Evolutionary conservation across 1,284 basidiomycete species (phyloP).

Genomic region (Boletus sp.): DNA sequence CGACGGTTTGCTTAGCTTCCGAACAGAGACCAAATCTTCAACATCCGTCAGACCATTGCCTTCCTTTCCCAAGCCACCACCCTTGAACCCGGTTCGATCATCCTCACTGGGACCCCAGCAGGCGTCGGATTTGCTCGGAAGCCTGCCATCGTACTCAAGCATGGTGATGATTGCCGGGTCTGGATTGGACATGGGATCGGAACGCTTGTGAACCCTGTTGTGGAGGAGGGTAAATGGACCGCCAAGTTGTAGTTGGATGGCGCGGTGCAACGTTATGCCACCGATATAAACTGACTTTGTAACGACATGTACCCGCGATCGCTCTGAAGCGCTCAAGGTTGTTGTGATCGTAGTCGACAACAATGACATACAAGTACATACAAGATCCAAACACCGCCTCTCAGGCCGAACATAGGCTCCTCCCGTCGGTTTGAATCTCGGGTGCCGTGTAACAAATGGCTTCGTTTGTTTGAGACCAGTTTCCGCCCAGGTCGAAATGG

Average conservation of each 20-base stretch:
- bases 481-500: too few relatives aligned
- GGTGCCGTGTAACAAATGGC: too few relatives aligned
- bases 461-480: too few relatives aligned
- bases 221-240: slow-evolving; percentile 55
- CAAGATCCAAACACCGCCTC: too few relatives aligned
- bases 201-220: slow-evolving; percentile 72
- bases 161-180: slow-evolving; percentile 75
- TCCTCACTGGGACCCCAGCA: slow-evolving; percentile 79
- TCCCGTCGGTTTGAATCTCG: too few relatives aligned
- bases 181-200: slow-evolving; percentile 72
- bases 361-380: too few relatives aligned
- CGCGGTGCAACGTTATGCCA: too few relatives aligned
- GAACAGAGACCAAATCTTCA: slow-evolving; percentile 73
- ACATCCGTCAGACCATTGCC: slow-evolving; percentile 69
- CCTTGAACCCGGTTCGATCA: slow-evolving; percentile 78
- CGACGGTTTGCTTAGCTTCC: not conserved
- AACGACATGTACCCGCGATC: too few relatives aligned
- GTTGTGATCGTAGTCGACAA: too few relatives aligned
- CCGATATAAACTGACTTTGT: too few relatives aligned
- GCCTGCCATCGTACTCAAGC: slow-evolving; percentile 70
- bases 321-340: too few relatives aligned
- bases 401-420: too few relatives aligned
- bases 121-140: slow-evolving; percentile 80
- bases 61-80: slow-evolving; percentile 89
- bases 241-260: slow-evolving; percentile 21